Evolutionary conservation across 495 filamentous ascomycete species (phyloP).

Genomic region (Parachaetomium inaequale): DNA sequence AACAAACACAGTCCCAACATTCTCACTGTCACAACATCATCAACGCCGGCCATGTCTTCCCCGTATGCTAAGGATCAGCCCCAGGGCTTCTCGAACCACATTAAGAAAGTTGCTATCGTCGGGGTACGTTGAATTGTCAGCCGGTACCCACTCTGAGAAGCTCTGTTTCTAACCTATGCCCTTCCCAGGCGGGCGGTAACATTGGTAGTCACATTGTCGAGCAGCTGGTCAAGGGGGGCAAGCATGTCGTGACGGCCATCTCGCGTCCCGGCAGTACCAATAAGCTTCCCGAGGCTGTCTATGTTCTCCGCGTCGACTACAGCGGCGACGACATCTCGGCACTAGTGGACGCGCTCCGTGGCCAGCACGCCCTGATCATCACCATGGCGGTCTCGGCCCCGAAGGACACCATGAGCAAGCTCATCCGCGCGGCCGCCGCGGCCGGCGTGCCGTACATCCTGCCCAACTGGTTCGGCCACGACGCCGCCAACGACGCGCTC

Average conservation of each 20-base stretch:
- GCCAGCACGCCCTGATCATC: background rate
- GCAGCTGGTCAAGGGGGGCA: background rate
- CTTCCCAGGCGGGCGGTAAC: background rate
- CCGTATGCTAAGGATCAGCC: background rate
- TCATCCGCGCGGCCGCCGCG: background rate
- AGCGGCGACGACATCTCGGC: background rate
- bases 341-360: background rate
- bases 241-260: background rate
- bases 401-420: background rate
- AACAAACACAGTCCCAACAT: no score
- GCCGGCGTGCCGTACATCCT: constrained; percentile 1
- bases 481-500: constrained; percentile 26
- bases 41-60: background rate
- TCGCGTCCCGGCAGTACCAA: background rate
- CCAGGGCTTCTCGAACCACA: background rate
- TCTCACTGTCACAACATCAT: no score
- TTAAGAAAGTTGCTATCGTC: background rate
- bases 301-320: background rate
- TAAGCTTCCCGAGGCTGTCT: background rate
- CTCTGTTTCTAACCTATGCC: background rate
- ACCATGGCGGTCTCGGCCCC: background rate
- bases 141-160: background rate
- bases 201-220: background rate
- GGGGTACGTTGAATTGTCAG: background rate
- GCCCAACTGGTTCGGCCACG: constrained; percentile 34